phyloP scores from a whole-genome alignment of 1,284 basidiomycete species.

The Fomitopsis pinicola region DNA sequence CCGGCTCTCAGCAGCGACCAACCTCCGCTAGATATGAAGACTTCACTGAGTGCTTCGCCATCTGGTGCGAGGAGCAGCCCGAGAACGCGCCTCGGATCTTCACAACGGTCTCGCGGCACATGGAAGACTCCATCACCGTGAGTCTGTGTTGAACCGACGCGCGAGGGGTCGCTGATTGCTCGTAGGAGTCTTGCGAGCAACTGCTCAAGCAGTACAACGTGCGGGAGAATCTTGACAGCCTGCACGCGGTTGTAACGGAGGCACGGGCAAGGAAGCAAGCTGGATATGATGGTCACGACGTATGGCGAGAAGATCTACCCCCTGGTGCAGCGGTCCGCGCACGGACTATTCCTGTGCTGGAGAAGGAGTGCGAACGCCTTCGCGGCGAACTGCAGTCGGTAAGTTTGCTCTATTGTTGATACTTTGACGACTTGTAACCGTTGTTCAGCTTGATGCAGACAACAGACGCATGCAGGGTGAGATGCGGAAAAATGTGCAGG shows the following conservation, averaged over 20 bases:
- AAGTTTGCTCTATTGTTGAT: conserved; percentile 7
- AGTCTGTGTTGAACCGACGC: conserved; percentile 14
- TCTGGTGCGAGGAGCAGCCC: conserved; percentile 70
- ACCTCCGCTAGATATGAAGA: conserved; percentile 59
- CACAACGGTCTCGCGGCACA: conserved; percentile 62
- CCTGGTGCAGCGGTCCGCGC: conserved; percentile 59
- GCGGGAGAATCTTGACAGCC: conserved; percentile 60
- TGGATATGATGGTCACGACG: conserved; percentile 43
- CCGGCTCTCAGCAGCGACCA: not conserved
- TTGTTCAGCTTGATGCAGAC: conserved; percentile 47
- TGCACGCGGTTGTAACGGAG: conserved; percentile 65
- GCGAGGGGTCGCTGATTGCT: not conserved
- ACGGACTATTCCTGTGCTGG: conserved; percentile 54
- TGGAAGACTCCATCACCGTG: conserved; percentile 63
- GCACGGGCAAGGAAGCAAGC: conserved; percentile 58
- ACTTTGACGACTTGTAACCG: not conserved
- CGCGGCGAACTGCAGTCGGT: conserved; percentile 48
- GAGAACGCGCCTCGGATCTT: conserved; percentile 63
- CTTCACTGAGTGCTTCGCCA: conserved; percentile 71
- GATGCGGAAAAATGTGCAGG: conserved; percentile 43
- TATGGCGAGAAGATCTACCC: conserved; percentile 58
- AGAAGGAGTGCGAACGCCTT: conserved; percentile 49
- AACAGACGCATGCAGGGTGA: conserved; percentile 45
- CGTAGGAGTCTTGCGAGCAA: conserved; percentile 41
- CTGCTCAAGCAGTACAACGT: conserved; percentile 61